Evolutionary conservation across 352 stramenopile genomes (phyloP).

Genomic region (Discostella stelligera): DNA sequence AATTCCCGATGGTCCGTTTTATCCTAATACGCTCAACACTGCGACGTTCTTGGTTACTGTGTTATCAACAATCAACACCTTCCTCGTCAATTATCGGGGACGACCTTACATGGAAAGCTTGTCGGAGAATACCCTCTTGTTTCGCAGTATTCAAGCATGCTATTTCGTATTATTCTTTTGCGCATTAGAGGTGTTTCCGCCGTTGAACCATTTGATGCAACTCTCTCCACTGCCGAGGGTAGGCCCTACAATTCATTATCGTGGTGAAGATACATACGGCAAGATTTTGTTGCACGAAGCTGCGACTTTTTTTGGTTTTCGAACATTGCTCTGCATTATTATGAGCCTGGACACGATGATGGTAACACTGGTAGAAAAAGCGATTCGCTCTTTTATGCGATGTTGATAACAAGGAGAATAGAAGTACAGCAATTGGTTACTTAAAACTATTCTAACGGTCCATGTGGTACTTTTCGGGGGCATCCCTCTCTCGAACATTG

Average conservation of each 20-base stretch:
- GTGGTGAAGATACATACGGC: slow-evolving; percentile 5
- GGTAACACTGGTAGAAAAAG: slow-evolving; percentile 25
- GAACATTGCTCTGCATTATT: slow-evolving; percentile 30
- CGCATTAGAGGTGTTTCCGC: slow-evolving; percentile 73
- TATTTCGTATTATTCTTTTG: slow-evolving; percentile 67
- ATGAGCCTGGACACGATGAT: slow-evolving; percentile 33
- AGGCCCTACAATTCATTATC: slow-evolving; percentile 14
- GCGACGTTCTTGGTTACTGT: slow-evolving; percentile 97
- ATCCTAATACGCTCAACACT: slow-evolving; percentile 97
- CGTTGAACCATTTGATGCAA: slow-evolving; percentile 81
- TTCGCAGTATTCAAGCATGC: slow-evolving; percentile 87
- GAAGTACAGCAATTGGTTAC: background rate
- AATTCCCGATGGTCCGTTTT: slow-evolving; percentile 90
- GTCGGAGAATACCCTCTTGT: slow-evolving; percentile 93
- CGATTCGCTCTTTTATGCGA: slow-evolving; percentile 20
- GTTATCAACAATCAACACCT: slow-evolving; percentile 94
- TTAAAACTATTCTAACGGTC: too few relatives aligned
- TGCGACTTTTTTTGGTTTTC: slow-evolving; percentile 28
- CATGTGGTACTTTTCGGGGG: slow-evolving; percentile 45
- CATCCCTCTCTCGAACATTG: slow-evolving; percentile 81
- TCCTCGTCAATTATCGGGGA: slow-evolving; percentile 97
- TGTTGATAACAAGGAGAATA: background rate
- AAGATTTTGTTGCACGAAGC: slow-evolving; percentile 19
- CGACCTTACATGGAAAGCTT: slow-evolving; percentile 98
- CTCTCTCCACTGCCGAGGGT: slow-evolving; percentile 64